Evolutionary conservation across 148 eudicot species (phyloP).

Genomic region (Dysphania ambrosioides): DNA sequence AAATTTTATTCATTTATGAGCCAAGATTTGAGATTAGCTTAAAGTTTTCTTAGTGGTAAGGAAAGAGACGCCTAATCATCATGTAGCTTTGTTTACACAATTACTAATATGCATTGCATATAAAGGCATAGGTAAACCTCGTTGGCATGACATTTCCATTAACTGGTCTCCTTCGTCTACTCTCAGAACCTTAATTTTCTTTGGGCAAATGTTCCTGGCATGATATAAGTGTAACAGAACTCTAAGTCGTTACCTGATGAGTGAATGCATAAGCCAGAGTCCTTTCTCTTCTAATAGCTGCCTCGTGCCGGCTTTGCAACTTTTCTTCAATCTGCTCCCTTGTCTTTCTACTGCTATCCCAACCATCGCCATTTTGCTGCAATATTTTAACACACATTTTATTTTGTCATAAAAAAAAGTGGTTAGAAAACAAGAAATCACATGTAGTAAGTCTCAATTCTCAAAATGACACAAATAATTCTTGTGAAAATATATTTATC

Average conservation of each 20-base stretch:
- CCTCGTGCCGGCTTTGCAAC: constrained; percentile 74
- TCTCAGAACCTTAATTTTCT: constrained; percentile 5
- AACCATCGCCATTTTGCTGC: constrained; percentile 63
- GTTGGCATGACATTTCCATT: constrained; percentile 14
- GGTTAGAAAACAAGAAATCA: not conserved
- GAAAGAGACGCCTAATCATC: constrained; percentile 6
- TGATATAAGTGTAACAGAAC: constrained; percentile 21
- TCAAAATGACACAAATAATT: constrained; percentile 2
- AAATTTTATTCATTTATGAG: constrained; percentile 13
- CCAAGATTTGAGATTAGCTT: constrained; percentile 9
- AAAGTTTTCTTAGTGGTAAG: constrained; percentile 8
- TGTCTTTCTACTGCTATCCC: constrained; percentile 80
- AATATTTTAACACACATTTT: not conserved
- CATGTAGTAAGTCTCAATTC: not conserved
- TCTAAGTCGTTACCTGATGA: constrained; percentile 67
- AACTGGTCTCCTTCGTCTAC: constrained; percentile 17
- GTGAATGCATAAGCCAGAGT: constrained; percentile 90
- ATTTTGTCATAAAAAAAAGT: not conserved
- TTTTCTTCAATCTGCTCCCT: constrained; percentile 85
- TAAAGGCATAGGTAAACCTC: not conserved
- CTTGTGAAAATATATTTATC: too few relatives aligned
- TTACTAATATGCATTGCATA: not conserved
- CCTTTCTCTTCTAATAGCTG: constrained; percentile 89
- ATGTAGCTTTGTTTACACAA: constrained; percentile 12
- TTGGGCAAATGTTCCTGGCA: constrained; percentile 18